Percentiles rank a stretch among this genome's conserved stretches.
phyloP scores from a whole-genome alignment of 192 early-diverging fungal species.

The Coemansia sp. region DNA sequence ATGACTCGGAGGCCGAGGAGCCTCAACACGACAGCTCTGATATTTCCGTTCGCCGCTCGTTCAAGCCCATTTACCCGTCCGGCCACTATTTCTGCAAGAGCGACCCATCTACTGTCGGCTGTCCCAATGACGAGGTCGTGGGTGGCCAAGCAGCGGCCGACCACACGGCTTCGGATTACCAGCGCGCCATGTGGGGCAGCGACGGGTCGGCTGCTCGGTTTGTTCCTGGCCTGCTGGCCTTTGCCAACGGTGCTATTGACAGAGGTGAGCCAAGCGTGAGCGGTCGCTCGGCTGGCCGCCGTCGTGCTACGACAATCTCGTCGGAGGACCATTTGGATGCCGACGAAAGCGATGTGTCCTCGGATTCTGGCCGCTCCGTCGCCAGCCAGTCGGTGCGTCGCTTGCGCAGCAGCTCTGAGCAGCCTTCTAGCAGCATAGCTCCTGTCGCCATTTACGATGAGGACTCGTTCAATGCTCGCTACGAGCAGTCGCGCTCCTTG shows the following conservation, averaged over 20 bases:
- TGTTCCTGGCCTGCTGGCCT: slow-evolving; percentile 48
- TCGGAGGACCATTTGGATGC: slow-evolving; percentile 7
- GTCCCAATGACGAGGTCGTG: slow-evolving; percentile 5
- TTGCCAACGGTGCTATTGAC: slow-evolving; percentile 10
- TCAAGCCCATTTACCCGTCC: slow-evolving; percentile 30
- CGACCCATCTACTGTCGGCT: slow-evolving; percentile 7
- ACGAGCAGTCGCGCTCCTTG: neutral
- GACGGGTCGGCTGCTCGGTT: slow-evolving; percentile 24
- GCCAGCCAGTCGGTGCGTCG: neutral
- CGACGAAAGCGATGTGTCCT: neutral
- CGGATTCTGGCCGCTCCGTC: neutral
- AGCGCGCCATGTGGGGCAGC: slow-evolving; percentile 17
- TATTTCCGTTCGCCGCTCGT: slow-evolving; percentile 19
- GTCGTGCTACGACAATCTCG: slow-evolving; percentile 14
- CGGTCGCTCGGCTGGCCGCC: slow-evolving; percentile 19
- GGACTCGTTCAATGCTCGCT: neutral
- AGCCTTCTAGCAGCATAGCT: neutral
- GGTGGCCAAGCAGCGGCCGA: neutral
- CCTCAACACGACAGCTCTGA: neutral
- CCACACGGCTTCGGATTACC: slow-evolving; percentile 1
- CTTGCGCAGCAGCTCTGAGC: slow-evolving; percentile 6
- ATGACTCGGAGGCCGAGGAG: neutral
- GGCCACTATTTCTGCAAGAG: slow-evolving; percentile 38
- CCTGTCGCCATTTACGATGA: neutral
- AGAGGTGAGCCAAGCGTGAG: neutral